Conservation (phyloP, 2,329 filamentous ascomycete genomes). For the Coniella lustricola region DNA sequence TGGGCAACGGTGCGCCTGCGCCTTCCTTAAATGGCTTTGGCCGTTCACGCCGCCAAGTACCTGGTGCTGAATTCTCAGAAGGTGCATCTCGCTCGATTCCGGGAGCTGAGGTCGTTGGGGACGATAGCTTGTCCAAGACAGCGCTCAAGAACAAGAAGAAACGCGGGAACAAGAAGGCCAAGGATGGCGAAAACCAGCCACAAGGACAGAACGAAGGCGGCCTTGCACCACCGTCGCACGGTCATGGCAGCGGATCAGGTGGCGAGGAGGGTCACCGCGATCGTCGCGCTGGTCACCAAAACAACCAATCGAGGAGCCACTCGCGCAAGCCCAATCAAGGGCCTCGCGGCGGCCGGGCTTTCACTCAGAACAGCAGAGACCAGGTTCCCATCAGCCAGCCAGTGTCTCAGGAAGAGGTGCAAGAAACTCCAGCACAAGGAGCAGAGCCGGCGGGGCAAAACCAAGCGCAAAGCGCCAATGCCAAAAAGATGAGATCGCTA, state of each 20-base stretch:
- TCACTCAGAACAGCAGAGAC: slow-evolving; percentile 30
- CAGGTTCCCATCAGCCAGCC: slow-evolving; percentile 23
- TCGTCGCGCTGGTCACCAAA: slow-evolving; percentile 42
- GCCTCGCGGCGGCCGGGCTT: slow-evolving; percentile 42
- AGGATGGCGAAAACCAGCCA: slow-evolving; percentile 62
- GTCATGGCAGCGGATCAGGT: slow-evolving; percentile 35
- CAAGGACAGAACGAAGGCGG: slow-evolving; percentile 36
- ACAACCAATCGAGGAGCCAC: slow-evolving; percentile 41
- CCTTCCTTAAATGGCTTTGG: slow-evolving; percentile 68
- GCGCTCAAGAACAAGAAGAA: slow-evolving; percentile 99
- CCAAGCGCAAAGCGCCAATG: slow-evolving; percentile 54
- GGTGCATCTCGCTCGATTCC: slow-evolving; percentile 44
- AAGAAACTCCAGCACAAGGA: slow-evolving; percentile 20
- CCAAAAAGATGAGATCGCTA: slow-evolving; percentile 90
- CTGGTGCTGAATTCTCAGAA: slow-evolving; percentile 72
- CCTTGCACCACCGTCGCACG: slow-evolving; percentile 40
- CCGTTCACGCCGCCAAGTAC: slow-evolving; percentile 66
- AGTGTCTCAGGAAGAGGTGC: slow-evolving; percentile 24
- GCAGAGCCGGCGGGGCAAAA: slow-evolving; percentile 37
- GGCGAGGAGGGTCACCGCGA: slow-evolving; percentile 59
- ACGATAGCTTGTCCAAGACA: slow-evolving; percentile 73
- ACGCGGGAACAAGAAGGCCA: slow-evolving; percentile 81
- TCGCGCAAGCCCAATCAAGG: slow-evolving; percentile 44
- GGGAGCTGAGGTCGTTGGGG: slow-evolving; percentile 51
- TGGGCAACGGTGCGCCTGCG: slow-evolving; percentile 67